These are phyloP conservation scores for Saturnispora saitoi DNA, from an alignment of 805 yeast genomes.

Conservation along the genomic window DNA sequence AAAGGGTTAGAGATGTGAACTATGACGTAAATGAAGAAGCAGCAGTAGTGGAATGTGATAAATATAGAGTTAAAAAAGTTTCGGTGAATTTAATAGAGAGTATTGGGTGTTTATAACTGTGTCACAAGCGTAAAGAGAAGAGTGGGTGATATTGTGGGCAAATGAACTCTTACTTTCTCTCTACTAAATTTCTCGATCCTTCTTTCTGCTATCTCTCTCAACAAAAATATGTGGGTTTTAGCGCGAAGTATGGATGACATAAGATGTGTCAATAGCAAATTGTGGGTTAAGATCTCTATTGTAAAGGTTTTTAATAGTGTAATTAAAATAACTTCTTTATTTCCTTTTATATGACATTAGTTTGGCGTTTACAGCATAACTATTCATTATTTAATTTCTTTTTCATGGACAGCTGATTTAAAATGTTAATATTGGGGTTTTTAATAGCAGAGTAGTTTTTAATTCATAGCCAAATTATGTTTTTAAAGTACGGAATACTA, in stretches of 20 bases:
- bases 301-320: neutral
- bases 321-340: too few relatives aligned
- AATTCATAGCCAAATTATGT: too few relatives aligned
- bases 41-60: neutral
- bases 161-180: neutral
- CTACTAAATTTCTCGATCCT: neutral
- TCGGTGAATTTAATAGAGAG: neutral
- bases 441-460: too few relatives aligned
- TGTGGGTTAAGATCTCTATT: neutral
- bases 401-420: too few relatives aligned
- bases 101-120: neutral
- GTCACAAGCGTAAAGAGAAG: neutral
- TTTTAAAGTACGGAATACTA: too few relatives aligned
- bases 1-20: neutral
- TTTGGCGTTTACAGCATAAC: too few relatives aligned
- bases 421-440: too few relatives aligned
- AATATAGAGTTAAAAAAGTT: neutral
- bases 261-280: neutral
- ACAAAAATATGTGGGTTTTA: neutral
- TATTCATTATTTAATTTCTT: too few relatives aligned
- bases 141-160: neutral
- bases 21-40: neutral
- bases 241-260: too few relatives aligned
- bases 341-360: too few relatives aligned
- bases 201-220: neutral